These are phyloP conservation scores for Xerocomus minutiporus DNA, from an alignment of 1,284 basidiomycete genomes.

Conservation along the genomic window DNA sequence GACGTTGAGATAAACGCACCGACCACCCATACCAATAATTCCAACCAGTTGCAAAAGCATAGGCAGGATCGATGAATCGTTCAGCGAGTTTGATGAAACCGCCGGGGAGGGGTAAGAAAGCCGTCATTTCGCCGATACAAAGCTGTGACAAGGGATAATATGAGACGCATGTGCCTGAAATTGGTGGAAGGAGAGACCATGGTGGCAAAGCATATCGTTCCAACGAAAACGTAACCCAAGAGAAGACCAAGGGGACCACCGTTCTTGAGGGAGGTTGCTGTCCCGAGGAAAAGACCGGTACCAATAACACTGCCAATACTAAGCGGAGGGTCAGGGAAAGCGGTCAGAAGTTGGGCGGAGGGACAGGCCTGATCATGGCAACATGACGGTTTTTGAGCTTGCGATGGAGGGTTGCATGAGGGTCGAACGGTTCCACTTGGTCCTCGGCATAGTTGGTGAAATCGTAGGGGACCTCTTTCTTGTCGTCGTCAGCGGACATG, in stretches of 20 bases:
- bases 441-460: conserved; percentile 6
- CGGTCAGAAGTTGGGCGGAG: neutral
- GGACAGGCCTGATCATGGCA: conserved; percentile 31
- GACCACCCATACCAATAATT: conserved; percentile 64
- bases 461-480: conserved; percentile 1
- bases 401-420: conserved; percentile 19
- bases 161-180: neutral
- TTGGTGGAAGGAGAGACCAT: conserved; percentile 17
- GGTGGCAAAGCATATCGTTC: conserved; percentile 30
- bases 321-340: neutral
- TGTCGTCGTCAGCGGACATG: conserved; percentile 15
- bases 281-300: conserved; percentile 45
- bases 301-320: conserved; percentile 46
- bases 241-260: conserved; percentile 33
- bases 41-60: conserved; percentile 67
- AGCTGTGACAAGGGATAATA: conserved; percentile 15
- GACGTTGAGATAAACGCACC: conserved; percentile 35
- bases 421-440: neutral
- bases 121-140: conserved; percentile 33
- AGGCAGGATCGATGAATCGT: conserved; percentile 65
- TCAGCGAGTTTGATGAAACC: conserved; percentile 66
- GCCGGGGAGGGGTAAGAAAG: conserved; percentile 45
- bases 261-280: conserved; percentile 26
- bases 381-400: conserved; percentile 32
- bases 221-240: conserved; percentile 33